Evolutionary conservation across 345 rosid species (phyloP).

Genomic region (Eucalyptus paniculata): DNA sequence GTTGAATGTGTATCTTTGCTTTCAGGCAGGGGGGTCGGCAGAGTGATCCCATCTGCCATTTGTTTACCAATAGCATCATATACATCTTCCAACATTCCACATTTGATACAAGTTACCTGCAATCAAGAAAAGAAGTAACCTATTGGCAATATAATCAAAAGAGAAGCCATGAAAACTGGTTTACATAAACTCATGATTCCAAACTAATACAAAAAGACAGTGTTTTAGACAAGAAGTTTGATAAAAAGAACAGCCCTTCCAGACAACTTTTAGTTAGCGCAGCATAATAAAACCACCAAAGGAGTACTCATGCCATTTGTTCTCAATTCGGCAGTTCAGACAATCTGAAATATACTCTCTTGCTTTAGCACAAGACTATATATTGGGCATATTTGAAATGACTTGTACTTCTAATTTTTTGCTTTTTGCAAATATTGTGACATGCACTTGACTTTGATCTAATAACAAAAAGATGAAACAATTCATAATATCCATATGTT

Average conservation of each 20-base stretch:
- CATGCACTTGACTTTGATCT: not conserved
- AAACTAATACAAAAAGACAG: not conserved
- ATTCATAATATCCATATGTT: not conserved
- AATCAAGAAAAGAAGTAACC: conserved; percentile 2
- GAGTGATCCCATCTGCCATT: not conserved
- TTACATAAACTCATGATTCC: not conserved
- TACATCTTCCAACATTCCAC: conserved; percentile 68
- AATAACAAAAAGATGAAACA: not conserved
- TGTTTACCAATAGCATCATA: conserved; percentile 35
- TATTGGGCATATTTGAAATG: not conserved
- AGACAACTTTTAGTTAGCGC: not conserved
- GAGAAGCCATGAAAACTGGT: not conserved
- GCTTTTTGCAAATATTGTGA: not conserved
- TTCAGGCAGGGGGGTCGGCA: conserved; percentile 20
- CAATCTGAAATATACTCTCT: not conserved
- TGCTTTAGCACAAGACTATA: not conserved
- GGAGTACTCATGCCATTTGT: not conserved
- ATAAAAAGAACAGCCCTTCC: not conserved
- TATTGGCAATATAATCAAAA: not conserved
- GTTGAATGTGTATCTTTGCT: conserved; percentile 31
- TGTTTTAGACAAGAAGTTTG: not conserved
- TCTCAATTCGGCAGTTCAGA: not conserved
- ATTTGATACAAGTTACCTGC: conserved; percentile 70
- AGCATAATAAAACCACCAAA: not conserved
- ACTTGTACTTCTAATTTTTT: not conserved